Percentiles rank a stretch among this genome's conserved stretches.
Conservation (phyloP, 2,329 filamentous ascomycete genomes). For the Botrytis squamosa region DNA sequence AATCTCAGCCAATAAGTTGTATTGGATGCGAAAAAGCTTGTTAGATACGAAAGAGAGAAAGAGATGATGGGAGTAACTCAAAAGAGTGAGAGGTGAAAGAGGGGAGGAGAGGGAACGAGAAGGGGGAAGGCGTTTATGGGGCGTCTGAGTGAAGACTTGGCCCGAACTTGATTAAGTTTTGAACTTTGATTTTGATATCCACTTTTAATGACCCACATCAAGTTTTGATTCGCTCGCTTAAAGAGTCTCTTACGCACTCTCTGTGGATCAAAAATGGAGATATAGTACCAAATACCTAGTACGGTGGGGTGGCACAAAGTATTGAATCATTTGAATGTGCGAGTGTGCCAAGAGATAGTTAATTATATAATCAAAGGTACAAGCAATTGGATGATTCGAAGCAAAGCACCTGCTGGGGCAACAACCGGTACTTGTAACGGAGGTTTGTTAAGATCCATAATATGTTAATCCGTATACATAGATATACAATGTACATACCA, state of each 20-base stretch:
- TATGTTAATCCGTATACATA: neutral
- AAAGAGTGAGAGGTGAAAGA: neutral
- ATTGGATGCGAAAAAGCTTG: neutral
- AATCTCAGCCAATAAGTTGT: neutral
- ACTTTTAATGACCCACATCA: accelerated
- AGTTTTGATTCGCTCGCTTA: neutral
- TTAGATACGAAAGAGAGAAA: neutral
- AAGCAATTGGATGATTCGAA: too few species aligned
- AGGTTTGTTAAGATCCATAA: neutral
- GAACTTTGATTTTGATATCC: neutral
- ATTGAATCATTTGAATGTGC: neutral
- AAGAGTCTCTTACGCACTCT: neutral
- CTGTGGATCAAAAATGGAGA: neutral
- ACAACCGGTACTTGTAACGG: neutral
- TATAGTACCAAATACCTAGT: neutral
- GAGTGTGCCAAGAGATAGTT: neutral
- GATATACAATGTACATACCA: neutral
- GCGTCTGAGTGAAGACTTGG: neutral
- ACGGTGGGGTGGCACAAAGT: neutral
- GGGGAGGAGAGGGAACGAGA: neutral
- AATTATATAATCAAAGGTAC: neutral
- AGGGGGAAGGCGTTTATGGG: neutral
- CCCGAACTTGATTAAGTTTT: neutral
- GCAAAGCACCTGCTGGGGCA: too few species aligned
- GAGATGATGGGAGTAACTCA: neutral